A percentile compares a stretch with the other conserved stretches of the same genome.
Evolutionary conservation across 495 filamentous ascomycete genomes (phyloP).

Genomic region (Saxispiralis lemnorum): DNA sequence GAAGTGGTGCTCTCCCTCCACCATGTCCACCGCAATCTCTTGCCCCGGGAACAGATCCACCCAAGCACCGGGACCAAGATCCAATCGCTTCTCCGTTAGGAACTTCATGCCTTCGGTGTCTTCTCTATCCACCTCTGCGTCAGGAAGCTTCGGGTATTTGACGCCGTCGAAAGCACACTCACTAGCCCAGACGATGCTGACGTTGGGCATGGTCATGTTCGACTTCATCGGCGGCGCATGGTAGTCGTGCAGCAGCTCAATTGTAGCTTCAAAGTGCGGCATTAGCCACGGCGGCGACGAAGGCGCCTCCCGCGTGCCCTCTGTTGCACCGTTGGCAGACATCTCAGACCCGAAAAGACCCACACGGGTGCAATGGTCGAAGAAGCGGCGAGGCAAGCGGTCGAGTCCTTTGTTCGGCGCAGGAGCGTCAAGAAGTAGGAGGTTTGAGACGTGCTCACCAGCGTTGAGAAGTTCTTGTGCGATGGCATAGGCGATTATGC

Average conservation of each 20-base stretch:
- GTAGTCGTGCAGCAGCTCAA: slow-evolving; percentile 11
- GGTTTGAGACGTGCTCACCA: slow-evolving; percentile 15
- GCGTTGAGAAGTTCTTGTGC: slow-evolving; percentile 22
- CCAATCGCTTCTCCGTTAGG: background rate
- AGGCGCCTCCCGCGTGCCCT: too few relatives aligned
- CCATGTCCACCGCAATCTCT: background rate
- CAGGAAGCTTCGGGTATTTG: background rate
- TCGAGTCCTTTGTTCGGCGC: slow-evolving; percentile 17
- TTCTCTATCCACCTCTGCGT: background rate
- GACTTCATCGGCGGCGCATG: background rate
- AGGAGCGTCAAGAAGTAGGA: slow-evolving; percentile 18
- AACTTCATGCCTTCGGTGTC: slow-evolving; percentile 6
- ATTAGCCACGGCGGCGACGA: slow-evolving; percentile 15
- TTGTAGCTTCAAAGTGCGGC: slow-evolving; percentile 18
- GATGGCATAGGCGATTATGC: slow-evolving; percentile 28
- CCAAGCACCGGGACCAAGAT: slow-evolving; percentile 5
- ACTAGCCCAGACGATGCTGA: slow-evolving; percentile 2
- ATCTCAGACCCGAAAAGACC: slow-evolving; percentile 14
- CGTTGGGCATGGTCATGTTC: background rate
- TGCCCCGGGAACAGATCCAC: background rate
- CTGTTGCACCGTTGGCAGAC: background rate
- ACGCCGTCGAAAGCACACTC: slow-evolving; percentile 1
- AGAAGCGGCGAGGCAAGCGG: slow-evolving; percentile 20
- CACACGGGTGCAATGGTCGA: slow-evolving; percentile 18
- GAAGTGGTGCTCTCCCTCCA: slow-evolving; percentile 4